These are phyloP conservation scores for Pseudocercospora cruenta DNA, from an alignment of 2,329 filamentous ascomycete species.

Conservation along the genomic window DNA sequence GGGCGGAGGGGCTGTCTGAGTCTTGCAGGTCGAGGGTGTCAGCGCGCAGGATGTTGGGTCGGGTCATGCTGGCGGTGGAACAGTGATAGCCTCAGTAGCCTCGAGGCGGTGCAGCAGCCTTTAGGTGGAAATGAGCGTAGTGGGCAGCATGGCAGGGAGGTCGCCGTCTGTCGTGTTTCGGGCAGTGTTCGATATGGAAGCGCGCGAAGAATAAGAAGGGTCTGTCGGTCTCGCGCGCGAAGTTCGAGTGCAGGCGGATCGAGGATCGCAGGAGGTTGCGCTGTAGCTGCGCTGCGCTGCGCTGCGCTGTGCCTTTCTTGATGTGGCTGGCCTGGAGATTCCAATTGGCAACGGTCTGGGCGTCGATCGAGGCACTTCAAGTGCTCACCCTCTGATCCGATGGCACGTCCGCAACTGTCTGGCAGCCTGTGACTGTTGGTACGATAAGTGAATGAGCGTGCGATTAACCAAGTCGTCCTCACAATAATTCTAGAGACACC, in stretches of 20 bases:
- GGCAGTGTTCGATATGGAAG: background rate
- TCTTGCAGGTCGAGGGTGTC: slow-evolving; percentile 96
- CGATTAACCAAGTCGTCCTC: background rate
- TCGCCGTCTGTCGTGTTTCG: background rate
- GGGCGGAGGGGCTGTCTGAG: slow-evolving; percentile 76
- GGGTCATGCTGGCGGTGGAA: slow-evolving; percentile 22
- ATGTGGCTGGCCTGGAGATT: background rate
- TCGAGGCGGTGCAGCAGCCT: slow-evolving; percentile 1
- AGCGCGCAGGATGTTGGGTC: slow-evolving; percentile 46
- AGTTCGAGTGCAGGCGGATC: background rate
- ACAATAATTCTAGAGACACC: background rate
- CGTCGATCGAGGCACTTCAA: background rate
- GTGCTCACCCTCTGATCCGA: background rate
- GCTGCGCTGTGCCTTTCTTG: background rate
- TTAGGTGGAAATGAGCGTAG: background rate
- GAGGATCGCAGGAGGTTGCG: background rate
- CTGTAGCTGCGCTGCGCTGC: too few relatives aligned
- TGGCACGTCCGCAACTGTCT: background rate
- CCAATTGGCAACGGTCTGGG: background rate
- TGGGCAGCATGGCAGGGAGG: slow-evolving; percentile 3
- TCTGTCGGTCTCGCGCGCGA: too few relatives aligned
- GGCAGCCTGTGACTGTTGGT: background rate
- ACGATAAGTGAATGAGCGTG: background rate
- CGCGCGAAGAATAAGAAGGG: background rate
- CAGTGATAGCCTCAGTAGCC: background rate